Evolutionary conservation across 116 monocot genomes (phyloP).

Genomic region (Dioscorea cayenensis): DNA sequence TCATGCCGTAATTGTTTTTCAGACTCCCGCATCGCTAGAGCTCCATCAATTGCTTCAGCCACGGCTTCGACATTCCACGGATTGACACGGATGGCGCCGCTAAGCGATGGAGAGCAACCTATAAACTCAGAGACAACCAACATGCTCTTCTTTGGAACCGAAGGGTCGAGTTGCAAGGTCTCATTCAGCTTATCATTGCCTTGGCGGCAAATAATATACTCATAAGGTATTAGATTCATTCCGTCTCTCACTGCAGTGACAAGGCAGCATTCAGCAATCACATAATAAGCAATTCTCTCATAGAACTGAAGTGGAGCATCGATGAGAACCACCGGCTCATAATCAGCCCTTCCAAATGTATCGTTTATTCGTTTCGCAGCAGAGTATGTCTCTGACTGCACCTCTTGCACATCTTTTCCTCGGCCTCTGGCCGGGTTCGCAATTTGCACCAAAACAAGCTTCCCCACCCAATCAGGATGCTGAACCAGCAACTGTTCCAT

Average conservation of each 20-base stretch:
- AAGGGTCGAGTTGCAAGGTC: background rate
- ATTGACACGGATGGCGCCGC: constrained; percentile 24
- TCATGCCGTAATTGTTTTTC: constrained; percentile 22
- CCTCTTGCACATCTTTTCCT: constrained; percentile 14
- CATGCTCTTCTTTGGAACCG: constrained; percentile 16
- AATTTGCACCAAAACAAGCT: constrained; percentile 20
- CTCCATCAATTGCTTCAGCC: constrained; percentile 10
- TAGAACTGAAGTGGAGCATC: constrained; percentile 7
- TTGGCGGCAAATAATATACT: constrained; percentile 20
- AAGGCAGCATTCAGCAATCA: constrained; percentile 16
- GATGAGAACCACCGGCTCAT: constrained; percentile 13
- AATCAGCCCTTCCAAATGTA: constrained; percentile 5
- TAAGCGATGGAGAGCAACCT: constrained; percentile 22
- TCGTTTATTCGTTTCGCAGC: constrained; percentile 17
- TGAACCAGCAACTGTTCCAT: constrained; percentile 12
- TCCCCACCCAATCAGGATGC: constrained; percentile 6
- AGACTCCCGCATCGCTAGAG: constrained; percentile 6
- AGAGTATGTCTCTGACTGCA: constrained; percentile 1
- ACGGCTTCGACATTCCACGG: constrained; percentile 19
- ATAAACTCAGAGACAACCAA: constrained; percentile 23
- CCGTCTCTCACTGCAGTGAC: constrained; percentile 24
- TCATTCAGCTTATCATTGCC: constrained; percentile 9
- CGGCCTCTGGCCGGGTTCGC: constrained; percentile 18
- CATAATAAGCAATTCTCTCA: constrained; percentile 20
- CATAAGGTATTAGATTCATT: constrained; percentile 26